phyloP scores from a whole-genome alignment of 2,329 filamentous ascomycete genomes.

The Phaeosphaeriaceae sp. region DNA sequence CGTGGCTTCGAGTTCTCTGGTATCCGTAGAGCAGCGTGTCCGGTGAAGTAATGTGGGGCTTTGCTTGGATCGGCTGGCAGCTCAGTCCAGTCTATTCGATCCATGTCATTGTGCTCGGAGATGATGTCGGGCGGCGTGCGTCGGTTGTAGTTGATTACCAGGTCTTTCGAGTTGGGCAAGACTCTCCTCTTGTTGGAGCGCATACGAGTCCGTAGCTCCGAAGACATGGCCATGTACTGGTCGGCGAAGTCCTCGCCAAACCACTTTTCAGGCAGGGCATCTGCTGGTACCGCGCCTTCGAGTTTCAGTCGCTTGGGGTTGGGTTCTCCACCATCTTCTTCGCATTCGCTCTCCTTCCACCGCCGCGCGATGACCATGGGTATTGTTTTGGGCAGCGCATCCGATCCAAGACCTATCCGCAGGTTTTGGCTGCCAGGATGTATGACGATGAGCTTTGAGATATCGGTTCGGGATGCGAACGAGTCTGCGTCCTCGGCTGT shows the following conservation, averaged over 20 bases:
- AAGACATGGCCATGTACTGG: constrained; percentile 80
- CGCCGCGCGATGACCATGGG: constrained; percentile 91
- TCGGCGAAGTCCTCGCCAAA: constrained; percentile 80
- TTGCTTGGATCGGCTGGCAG: constrained; percentile 66
- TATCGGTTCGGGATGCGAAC: constrained; percentile 61
- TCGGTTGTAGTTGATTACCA: constrained; percentile 93
- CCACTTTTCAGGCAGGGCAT: constrained; percentile 74
- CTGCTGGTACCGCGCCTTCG: constrained; percentile 67
- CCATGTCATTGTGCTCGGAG: constrained; percentile 90
- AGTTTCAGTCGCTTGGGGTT: constrained; percentile 71
- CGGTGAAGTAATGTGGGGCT: constrained; percentile 81
- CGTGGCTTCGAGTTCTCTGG: constrained; percentile 88
- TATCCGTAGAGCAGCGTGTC: constrained; percentile 81
- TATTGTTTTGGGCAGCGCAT: constrained; percentile 91
- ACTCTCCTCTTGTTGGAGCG: constrained; percentile 93
- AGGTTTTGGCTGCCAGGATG: constrained; percentile 96
- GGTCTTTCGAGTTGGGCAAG: constrained; percentile 94
- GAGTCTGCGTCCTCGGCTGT: constrained; percentile 40
- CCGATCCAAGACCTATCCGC: constrained; percentile 92
- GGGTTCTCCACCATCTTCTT: constrained; percentile 81
- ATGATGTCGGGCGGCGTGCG: constrained; percentile 85
- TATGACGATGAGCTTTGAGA: constrained; percentile 92
- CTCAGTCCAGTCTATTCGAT: constrained; percentile 96
- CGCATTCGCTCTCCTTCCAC: constrained; percentile 79
- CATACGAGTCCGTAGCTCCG: constrained; percentile 89